Evolutionary conservation across 139 green algal species (phyloP).

Genomic region (Gonium pectorale): DNA sequence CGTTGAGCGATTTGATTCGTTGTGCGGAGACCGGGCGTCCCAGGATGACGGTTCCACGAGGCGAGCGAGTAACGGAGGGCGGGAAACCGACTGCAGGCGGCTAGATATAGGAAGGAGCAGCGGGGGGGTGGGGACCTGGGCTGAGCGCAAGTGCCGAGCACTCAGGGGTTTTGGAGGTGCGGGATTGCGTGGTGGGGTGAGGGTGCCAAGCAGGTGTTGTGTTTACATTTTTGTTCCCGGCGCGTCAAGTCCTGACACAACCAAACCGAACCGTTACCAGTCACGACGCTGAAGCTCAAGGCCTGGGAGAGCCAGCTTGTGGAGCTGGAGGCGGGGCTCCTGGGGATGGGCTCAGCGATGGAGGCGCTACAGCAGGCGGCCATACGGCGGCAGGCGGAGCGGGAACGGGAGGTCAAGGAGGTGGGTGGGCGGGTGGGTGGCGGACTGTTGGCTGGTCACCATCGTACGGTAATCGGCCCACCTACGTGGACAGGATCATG

Average conservation of each 20-base stretch:
- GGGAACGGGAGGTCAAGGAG: conserved; percentile 18
- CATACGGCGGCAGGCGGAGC: conserved; percentile 23
- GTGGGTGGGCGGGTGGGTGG: background rate
- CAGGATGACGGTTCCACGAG: too few species aligned
- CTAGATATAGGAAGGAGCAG: too few species aligned
- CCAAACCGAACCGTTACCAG: background rate
- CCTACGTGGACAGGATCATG: background rate
- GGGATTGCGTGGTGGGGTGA: background rate
- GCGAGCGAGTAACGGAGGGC: too few species aligned
- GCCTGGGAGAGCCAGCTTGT: conserved; percentile 21
- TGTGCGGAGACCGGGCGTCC: too few species aligned
- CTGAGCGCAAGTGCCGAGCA: too few species aligned
- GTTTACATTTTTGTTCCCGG: background rate
- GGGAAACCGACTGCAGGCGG: too few species aligned
- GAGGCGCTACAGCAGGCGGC: conserved; percentile 5
- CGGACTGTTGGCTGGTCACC: too few species aligned
- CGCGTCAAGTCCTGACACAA: background rate
- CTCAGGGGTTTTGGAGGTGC: too few species aligned
- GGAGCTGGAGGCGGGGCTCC: conserved; percentile 31
- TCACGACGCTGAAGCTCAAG: conserved; percentile 36
- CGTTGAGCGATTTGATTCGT: too few species aligned
- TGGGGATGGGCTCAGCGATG: conserved; percentile 17
- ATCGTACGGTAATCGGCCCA: too few species aligned
- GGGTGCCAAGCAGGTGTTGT: background rate
- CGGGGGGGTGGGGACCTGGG: too few species aligned